Percentiles rank a stretch among this genome's conserved stretches.
Conservation (phyloP, 2,329 filamentous ascomycete species). For the Pseudocercospora cruenta region DNA sequence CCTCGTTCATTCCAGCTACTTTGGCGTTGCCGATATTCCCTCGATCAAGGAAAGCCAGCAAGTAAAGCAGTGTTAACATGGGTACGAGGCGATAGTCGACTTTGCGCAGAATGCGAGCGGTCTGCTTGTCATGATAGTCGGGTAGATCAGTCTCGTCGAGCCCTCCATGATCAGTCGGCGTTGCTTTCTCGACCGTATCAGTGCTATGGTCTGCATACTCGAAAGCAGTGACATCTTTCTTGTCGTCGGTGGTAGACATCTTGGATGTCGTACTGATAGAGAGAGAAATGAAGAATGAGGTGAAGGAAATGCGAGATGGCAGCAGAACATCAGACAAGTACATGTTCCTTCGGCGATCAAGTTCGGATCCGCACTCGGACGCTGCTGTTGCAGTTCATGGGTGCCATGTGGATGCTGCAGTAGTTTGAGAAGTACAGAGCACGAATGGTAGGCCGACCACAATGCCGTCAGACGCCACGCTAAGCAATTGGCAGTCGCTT, state of each 20-base stretch:
- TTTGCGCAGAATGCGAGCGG: background rate
- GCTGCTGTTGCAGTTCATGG: background rate
- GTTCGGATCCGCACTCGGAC: too few relatives aligned
- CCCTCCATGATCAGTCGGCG: background rate
- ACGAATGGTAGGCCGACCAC: background rate
- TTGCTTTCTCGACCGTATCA: slow-evolving; percentile 7
- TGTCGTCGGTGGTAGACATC: background rate
- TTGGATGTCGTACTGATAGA: background rate
- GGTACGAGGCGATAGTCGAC: slow-evolving; percentile 26
- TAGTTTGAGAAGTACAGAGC: too few relatives aligned
- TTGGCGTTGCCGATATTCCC: slow-evolving; percentile 42
- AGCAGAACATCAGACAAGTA: background rate
- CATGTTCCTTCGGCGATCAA: background rate
- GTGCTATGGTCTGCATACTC: slow-evolving; percentile 2
- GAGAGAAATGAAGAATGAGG: background rate
- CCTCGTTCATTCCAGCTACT: slow-evolving; percentile 35
- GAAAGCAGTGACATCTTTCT: background rate
- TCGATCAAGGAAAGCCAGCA: slow-evolving; percentile 47
- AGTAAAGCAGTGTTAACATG: slow-evolving; percentile 46
- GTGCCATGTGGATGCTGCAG: slow-evolving; percentile 1
- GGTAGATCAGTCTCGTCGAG: slow-evolving; percentile 1
- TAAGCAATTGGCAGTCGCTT: background rate
- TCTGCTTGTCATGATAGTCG: background rate
- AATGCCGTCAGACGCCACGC: background rate
- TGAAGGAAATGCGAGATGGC: background rate